These are phyloP conservation scores for Selaginella tamariscina DNA, from an alignment of 75 land plant species.

Conservation along the genomic window DNA sequence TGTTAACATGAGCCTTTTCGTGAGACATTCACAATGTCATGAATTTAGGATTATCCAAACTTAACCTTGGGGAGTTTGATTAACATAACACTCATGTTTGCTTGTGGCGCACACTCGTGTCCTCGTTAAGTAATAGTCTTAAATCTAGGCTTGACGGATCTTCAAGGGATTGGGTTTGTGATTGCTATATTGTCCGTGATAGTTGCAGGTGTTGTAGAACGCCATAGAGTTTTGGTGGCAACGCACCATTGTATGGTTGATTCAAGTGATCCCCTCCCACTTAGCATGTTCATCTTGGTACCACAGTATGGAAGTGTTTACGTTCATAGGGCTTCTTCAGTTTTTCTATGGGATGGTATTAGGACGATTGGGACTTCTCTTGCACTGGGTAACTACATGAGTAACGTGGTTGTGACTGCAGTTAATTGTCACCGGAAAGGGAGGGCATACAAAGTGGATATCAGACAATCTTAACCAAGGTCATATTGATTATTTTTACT, in stretches of 20 bases:
- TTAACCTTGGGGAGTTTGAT: too few relatives aligned
- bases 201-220: neutral
- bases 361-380: neutral
- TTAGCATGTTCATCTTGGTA: neutral
- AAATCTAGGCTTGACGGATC: conserved; percentile 2
- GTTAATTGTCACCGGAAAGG: neutral
- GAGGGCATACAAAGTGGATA: neutral
- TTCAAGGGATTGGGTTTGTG: conserved; percentile 6
- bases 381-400: neutral
- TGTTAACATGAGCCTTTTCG: too few relatives aligned
- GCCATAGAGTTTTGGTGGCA: neutral
- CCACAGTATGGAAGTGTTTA: neutral
- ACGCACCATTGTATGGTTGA: neutral
- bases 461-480: neutral
- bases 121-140: too few relatives aligned
- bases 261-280: neutral
- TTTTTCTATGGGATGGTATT: neutral
- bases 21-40: too few relatives aligned
- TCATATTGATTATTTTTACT: neutral
- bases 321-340: neutral
- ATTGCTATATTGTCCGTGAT: neutral
- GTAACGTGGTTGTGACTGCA: neutral
- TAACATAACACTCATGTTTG: too few relatives aligned
- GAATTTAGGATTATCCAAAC: too few relatives aligned
- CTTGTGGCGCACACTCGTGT: too few relatives aligned